Evolutionary conservation across 768 basidiomycete species (phyloP).

Genomic region (Termitomyces sp.): DNA sequence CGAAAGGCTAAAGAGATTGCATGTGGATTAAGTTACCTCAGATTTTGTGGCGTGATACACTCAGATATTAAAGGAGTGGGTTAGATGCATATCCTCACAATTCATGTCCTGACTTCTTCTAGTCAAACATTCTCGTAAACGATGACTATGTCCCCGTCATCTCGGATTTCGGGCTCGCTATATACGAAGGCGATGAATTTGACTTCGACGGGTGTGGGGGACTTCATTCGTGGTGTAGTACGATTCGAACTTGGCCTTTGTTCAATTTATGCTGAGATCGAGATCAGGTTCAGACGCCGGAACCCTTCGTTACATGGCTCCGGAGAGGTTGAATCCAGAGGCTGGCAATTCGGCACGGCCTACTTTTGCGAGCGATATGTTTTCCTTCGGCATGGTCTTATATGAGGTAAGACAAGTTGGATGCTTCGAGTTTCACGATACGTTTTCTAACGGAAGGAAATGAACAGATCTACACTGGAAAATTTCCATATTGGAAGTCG

Average conservation of each 20-base stretch:
- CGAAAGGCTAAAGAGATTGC: conserved; percentile 2
- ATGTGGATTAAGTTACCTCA: conserved; percentile 4
- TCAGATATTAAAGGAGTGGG: conserved; percentile 10
- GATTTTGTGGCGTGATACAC: conserved; percentile 2
- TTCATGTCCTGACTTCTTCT: not conserved
- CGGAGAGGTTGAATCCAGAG: conserved; percentile 5
- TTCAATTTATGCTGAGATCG: not conserved
- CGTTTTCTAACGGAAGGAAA: not conserved
- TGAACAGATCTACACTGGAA: not conserved
- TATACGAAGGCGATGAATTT: not conserved
- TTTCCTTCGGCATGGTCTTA: conserved; percentile 9
- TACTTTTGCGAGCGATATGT: conserved; percentile 8
- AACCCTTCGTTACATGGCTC: conserved; percentile 8
- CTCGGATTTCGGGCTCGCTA: conserved; percentile 7
- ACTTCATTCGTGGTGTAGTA: not conserved
- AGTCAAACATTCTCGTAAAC: conserved; percentile 7
- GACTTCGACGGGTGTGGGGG: not conserved
- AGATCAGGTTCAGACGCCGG: conserved; percentile 2
- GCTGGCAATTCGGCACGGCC: not conserved
- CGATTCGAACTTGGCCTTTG: not conserved
- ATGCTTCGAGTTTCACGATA: not conserved
- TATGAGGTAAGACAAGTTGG: conserved; percentile 6
- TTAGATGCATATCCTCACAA: not conserved
- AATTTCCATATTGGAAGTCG: not conserved
- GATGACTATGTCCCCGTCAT: not conserved